phyloP scores from a whole-genome alignment of 2,329 filamentous ascomycete species.

The Bipolaris sorokiniana region DNA sequence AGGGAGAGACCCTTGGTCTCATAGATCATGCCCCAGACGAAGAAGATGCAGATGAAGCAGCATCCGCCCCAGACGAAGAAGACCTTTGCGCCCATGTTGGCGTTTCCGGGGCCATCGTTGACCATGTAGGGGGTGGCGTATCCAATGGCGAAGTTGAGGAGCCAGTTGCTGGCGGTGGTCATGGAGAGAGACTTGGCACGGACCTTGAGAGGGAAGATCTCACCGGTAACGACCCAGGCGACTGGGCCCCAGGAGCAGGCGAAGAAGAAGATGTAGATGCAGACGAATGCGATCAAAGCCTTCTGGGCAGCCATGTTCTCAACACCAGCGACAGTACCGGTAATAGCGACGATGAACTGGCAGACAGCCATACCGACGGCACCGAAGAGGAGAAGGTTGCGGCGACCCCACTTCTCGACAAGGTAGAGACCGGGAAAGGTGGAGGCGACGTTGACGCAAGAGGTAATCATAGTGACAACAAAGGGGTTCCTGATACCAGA shows the following conservation, averaged over 20 bases:
- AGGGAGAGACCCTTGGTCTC: conserved; percentile 79
- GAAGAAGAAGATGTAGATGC: conserved; percentile 81
- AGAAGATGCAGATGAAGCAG: conserved; percentile 63
- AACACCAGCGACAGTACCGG: conserved; percentile 47
- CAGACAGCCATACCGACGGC: conserved; percentile 71
- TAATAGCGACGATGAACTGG: conserved; percentile 52
- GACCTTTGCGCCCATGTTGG: conserved; percentile 65
- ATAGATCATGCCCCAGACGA: conserved; percentile 77
- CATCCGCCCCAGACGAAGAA: conserved; percentile 63
- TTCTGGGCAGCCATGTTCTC: conserved; percentile 49
- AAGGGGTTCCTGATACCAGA: conserved; percentile 60
- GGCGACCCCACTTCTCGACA: conserved; percentile 81
- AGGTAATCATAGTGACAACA: conserved; percentile 74
- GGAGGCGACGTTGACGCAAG: conserved; percentile 77
- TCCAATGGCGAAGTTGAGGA: conserved; percentile 58
- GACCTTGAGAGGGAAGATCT: conserved; percentile 55
- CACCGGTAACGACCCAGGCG: conserved; percentile 64
- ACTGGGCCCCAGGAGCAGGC: conserved; percentile 80
- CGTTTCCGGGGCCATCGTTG: conserved; percentile 59
- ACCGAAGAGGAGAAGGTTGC: conserved; percentile 74
- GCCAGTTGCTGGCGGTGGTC: conserved; percentile 64
- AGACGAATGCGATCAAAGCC: conserved; percentile 55
- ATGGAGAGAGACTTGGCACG: conserved; percentile 57
- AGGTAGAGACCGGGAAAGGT: conserved; percentile 76
- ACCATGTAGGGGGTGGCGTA: conserved; percentile 76